Percentiles rank a stretch among this genome's conserved stretches.
Conservation (phyloP, 345 rosid genomes). For the Bruguiera parviflora region DNA sequence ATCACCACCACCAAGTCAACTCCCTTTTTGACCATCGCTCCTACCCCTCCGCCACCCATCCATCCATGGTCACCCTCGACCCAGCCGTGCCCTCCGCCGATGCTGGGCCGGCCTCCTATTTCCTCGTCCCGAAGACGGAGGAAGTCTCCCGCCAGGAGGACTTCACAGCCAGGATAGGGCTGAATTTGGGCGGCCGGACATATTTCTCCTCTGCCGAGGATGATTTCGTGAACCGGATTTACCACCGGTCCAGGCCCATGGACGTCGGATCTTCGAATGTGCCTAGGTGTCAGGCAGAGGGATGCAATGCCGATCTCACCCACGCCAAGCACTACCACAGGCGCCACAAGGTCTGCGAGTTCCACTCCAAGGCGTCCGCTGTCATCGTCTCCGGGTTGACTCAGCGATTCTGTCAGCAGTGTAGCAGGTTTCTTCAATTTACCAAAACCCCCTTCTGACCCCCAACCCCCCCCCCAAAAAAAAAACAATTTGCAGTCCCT, state of each 20-base stretch:
- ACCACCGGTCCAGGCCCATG: constrained; percentile 70
- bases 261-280: constrained; percentile 48
- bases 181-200: constrained; percentile 86
- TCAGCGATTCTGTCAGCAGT: constrained; percentile 99
- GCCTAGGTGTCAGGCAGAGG: constrained; percentile 93
- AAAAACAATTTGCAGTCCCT: constrained; percentile 7
- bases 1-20: constrained; percentile 36
- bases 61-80: constrained; percentile 48
- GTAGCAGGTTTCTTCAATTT: constrained; percentile 74
- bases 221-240: constrained; percentile 80
- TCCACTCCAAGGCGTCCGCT: constrained; percentile 89
- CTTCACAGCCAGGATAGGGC: constrained; percentile 68
- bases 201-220: constrained; percentile 90
- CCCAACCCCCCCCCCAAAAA: not conserved
- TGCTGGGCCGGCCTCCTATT: constrained; percentile 28
- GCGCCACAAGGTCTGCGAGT: constrained; percentile 96
- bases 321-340: constrained; percentile 96
- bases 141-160: constrained; percentile 48
- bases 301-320: constrained; percentile 89
- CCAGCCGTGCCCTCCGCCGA: constrained; percentile 17
- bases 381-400: constrained; percentile 82
- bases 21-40: constrained; percentile 49
- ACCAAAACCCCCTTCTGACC: constrained; percentile 24
- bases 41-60: constrained; percentile 35
- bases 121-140: constrained; percentile 69